Conservation (phyloP, 2,329 filamentous ascomycete species). For the Calonectria crousiana region DNA sequence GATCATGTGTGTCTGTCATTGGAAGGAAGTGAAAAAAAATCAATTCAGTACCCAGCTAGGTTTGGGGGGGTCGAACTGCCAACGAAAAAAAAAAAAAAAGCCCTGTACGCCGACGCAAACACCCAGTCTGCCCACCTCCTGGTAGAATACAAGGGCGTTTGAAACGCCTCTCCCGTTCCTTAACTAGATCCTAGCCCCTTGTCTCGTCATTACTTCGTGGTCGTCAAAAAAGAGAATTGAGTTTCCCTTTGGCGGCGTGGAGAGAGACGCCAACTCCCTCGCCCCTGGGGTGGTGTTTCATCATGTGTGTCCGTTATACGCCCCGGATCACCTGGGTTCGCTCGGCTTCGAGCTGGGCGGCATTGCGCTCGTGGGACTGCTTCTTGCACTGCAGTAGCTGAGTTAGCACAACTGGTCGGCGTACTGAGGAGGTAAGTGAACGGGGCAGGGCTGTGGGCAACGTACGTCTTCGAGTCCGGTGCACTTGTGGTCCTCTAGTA, state of each 20-base stretch:
- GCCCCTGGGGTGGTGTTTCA: background rate
- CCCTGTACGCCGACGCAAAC: conserved; percentile 44
- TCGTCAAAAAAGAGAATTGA: conserved; percentile 27
- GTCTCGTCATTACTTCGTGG: conserved; percentile 44
- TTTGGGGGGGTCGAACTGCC: conserved; percentile 26
- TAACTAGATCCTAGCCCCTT: conserved; percentile 30
- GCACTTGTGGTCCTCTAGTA: conserved; percentile 96
- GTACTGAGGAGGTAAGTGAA: background rate
- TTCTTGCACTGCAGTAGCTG: conserved; percentile 80
- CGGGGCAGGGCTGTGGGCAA: conserved; percentile 18
- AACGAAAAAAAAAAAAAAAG: conserved; percentile 22
- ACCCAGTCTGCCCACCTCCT: conserved; percentile 14
- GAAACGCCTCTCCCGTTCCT: conserved; percentile 37
- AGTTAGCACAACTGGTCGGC: conserved; percentile 21
- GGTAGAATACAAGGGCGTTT: conserved; percentile 38
- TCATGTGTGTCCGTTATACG: conserved; percentile 66
- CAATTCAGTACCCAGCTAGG: conserved; percentile 38
- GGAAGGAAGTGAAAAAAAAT: conserved; percentile 25
- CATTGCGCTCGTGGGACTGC: conserved; percentile 94
- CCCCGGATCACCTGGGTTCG: conserved; percentile 94
- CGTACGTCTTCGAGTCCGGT: conserved; percentile 88
- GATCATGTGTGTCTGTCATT: background rate
- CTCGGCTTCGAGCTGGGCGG: conserved; percentile 91
- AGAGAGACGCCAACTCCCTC: conserved; percentile 39
- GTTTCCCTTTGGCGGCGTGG: conserved; percentile 15